Conservation (phyloP, 768 basidiomycete species). For the Suillus spraguei region DNA sequence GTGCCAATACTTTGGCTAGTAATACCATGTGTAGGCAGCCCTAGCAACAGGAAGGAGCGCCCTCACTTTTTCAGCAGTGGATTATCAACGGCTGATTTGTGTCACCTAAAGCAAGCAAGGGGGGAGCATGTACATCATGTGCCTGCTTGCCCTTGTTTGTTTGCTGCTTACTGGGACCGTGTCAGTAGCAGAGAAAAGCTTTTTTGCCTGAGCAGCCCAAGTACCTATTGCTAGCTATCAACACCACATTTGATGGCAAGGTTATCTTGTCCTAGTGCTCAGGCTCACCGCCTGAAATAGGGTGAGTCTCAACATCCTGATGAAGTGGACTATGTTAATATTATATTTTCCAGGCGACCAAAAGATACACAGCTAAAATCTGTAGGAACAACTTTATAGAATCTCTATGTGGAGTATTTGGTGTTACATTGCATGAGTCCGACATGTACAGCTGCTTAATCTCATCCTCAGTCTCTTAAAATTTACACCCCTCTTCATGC, state of each 20-base stretch:
- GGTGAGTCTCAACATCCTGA: too few relatives aligned
- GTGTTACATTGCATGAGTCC: too few relatives aligned
- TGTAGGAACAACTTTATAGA: too few relatives aligned
- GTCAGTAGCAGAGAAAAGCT: conserved; percentile 41
- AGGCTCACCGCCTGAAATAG: too few relatives aligned
- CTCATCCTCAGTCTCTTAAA: too few relatives aligned
- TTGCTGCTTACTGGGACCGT: conserved; percentile 51
- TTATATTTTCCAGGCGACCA: too few relatives aligned
- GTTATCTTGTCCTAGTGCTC: too few relatives aligned
- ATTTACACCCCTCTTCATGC: too few relatives aligned
- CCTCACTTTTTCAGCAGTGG: conserved; percentile 85
- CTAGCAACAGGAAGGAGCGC: conserved; percentile 62
- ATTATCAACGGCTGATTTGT: conserved; percentile 70
- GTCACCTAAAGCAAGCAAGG: conserved; percentile 72
- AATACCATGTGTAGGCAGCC: conserved; percentile 58
- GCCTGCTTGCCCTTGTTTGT: conserved; percentile 51
- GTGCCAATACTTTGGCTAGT: conserved; percentile 50
- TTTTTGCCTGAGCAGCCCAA: conserved; percentile 44
- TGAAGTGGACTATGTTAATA: too few relatives aligned
- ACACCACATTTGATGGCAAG: conserved; percentile 50
- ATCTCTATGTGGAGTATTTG: too few relatives aligned
- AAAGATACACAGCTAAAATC: too few relatives aligned
- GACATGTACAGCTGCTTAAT: too few relatives aligned
- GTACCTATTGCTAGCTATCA: conserved; percentile 74
- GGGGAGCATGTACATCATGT: conserved; percentile 42